Evolutionary conservation across 805 yeast genomes (phyloP), one percentile per base, ranked within the genome.

Genomic region (Myxozyma lipomycoides): DNA sequence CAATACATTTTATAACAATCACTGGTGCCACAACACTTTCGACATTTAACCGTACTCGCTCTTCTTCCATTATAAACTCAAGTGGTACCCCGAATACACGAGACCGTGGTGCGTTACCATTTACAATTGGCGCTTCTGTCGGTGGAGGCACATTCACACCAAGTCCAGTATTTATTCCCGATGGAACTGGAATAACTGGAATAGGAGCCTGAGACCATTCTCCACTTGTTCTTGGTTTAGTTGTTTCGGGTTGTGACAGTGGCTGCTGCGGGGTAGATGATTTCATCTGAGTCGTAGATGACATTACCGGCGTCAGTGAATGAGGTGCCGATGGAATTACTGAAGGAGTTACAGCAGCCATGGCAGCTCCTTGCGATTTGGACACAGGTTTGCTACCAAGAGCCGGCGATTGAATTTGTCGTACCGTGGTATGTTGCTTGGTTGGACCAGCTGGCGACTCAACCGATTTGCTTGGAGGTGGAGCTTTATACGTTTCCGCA

Each of bases 1-100:
- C 83, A 45, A 91, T 85, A 73, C 97, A 90, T 64, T 83, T 86
- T 56, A 83, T 82, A 9, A 93, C 98, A 43, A 93, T 78, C 17
- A 84, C 76, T 1, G 99, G 99, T 3, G 93, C 96, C 67, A 86
- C 83, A 58, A 87, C 95, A 24, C 35, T 38, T 25, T 45, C 59
- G 4, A 43, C 48, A 24, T 55, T 48, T 5, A 52, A 30, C 39
- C 28, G 32, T 22, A 37, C 54, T 48, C 89, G 91, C 56, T 95
- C 96, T 59, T 77, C 81, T 55, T 82, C 84, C 18, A 89, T 80
- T 40, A 87, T 70, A 7, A 75, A 79, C 51, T 84, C 95, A n/a
- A 93, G 74, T 0, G 95, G 83, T 0, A 83, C 81, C 0, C 96
- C 97, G 69, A 87, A 93, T 0, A 95, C 42, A 10, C 25, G 28